Base-by-base conservation (phyloP, 257 asterid species). In the Nicotiana obtusifolia region DNA sequence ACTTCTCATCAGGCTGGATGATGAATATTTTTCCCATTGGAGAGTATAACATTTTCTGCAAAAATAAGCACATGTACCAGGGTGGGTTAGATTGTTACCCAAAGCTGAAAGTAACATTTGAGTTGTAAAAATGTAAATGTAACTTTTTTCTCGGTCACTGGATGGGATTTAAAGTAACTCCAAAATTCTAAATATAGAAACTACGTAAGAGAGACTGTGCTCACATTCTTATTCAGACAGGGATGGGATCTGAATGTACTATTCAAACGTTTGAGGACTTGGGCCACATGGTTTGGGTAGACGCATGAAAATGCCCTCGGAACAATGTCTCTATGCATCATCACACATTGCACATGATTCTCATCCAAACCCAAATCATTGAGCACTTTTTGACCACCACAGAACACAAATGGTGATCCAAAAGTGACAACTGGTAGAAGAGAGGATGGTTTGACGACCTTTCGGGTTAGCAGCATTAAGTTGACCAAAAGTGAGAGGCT, bases 301-400 rank as follows among this genome's bases (percentile, higher is more conserved):
- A 75, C 89, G 90, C 99, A 93, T 9, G 99, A 95, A 90, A 95
- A 95, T 20, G 98, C 97, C 85, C 97, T 89, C 2, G 99, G 98
- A 80, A 95, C 97, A 54, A 95, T 93, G 69, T 95, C 99, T 84
- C 98, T 88, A 64, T 95, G 99, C 95, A 95, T 90, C 88, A 93
- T 89, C 86, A 95, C 97, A 81, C 92, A 87, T 26, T 86, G 97
- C 78, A 93, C 92, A 60, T 92, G 97, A 62, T 81, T 84, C 83
- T 95, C 94, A 56, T 93, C 93, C 80, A 95, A 59, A 5, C 97
- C 96, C 68, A 95, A 84, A 26, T 85, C 83, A 4, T 92, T 87
- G 28, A 93, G 88, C 76, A 95, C 87, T 81, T 85, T 95, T 26
- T 89, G 90, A 82, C 97, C 97, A 2, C 96, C 97, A 81, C 98